Evolutionary conservation across 345 rosid species (phyloP).

Genomic region (Camelina hispida): DNA sequence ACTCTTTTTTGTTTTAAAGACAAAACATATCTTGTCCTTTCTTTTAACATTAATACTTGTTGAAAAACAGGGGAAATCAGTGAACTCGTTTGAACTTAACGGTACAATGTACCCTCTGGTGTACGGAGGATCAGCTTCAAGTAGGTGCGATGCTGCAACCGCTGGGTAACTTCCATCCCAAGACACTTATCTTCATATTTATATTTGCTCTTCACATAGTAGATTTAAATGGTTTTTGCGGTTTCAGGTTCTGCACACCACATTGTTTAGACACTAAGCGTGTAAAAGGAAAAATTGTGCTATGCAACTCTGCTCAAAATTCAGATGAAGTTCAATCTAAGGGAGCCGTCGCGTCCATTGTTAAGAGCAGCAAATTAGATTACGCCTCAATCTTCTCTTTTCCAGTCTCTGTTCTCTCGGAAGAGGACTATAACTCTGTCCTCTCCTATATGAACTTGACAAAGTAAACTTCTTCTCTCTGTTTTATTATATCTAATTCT

Average conservation of each 20-base stretch:
- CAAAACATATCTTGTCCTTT: background rate
- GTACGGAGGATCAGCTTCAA: constrained; percentile 31
- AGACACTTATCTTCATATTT: background rate
- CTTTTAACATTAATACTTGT: background rate
- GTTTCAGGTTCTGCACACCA: constrained; percentile 38
- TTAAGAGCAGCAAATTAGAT: background rate
- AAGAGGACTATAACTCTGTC: background rate
- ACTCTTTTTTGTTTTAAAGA: background rate
- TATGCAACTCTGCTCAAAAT: constrained; percentile 25
- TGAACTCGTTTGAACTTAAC: constrained; percentile 42
- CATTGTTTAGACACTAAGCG: constrained; percentile 37
- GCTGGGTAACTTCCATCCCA: constrained; percentile 26
- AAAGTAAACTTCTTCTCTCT: constrained; percentile 35
- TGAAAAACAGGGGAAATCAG: constrained; percentile 46
- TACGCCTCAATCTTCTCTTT: constrained; percentile 28
- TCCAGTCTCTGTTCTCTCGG: constrained; percentile 31
- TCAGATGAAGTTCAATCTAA: constrained; percentile 2
- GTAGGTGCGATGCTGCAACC: constrained; percentile 16
- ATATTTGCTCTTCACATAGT: background rate
- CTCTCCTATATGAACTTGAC: constrained; percentile 38
- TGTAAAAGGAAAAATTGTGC: constrained; percentile 51
- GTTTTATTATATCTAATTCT: background rate
- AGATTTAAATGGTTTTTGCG: background rate
- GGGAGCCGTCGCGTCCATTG: constrained; percentile 43
- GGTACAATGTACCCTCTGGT: constrained; percentile 47